Base-by-base conservation (phyloP, 1,284 basidiomycete species). In the Cystobasidium pallidum region DNA sequence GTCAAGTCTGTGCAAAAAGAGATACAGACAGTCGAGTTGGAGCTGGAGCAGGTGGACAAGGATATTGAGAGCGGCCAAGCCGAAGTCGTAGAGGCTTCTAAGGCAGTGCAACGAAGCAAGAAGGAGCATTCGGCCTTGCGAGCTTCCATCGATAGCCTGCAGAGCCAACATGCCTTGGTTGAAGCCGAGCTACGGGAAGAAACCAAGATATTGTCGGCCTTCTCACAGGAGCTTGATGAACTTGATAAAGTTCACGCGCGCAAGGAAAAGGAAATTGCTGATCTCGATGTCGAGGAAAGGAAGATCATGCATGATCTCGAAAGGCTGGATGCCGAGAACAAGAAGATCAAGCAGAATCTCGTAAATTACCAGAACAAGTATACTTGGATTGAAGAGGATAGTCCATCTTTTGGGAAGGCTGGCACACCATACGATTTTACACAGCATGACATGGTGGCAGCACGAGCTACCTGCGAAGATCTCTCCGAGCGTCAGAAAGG, bases 1-100 rank as follows among this genome's bases (percentile, higher is more conserved):
- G 87, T 98, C 76, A 98, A 97, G 83, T 86, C 86, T 21, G 86
- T 89, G 74, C 92, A 96, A 78, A 94, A 91, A 82, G 91, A 94
- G 73, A 85, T 91, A 30, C 92, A 97, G 78, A 92, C 92, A 0
- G 89, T 89, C 0, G 86, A 86, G 59, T 86, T 98, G 17, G 94
- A 98, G 80, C 83, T 75, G 84, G 94, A 96, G 76, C 92, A 96
- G 87, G 84, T 91, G 52, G 88, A 90, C 77, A 84, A 84, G 54
- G 96, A 99, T 77, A 87, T 96, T 54, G 84, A 86, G 58, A 79
- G 83, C 0, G 73, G 87, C 88, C 15, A 84, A 86, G 55, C 82
- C 10, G 85, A 87, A 21, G 82, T 92, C 13, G 83, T 83, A 59
- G 88, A 91, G 72, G 88, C 89, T 0, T 82, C 85, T 36, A 80